These are phyloP conservation scores for Melastoma candidum DNA, from an alignment of 441 rosid genomes.

Conservation along the genomic window DNA sequence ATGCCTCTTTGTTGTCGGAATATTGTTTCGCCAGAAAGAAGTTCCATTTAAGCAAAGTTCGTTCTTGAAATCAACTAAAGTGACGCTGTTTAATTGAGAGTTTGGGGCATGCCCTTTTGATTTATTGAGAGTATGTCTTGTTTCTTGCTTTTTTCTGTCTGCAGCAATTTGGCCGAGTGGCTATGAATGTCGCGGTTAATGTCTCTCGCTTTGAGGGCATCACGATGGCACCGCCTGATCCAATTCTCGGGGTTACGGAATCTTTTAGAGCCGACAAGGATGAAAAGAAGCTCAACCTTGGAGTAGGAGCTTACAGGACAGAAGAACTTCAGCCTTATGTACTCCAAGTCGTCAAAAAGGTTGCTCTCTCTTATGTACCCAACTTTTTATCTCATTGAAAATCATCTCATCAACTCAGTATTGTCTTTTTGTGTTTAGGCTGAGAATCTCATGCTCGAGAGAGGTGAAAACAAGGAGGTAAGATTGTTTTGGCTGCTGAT, in stretches of 20 bases:
- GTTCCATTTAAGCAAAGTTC: too few relatives aligned
- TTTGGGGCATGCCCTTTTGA: neutral
- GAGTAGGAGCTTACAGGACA: constrained; percentile 92
- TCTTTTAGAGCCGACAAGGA: constrained; percentile 80
- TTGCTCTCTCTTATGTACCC: constrained; percentile 8
- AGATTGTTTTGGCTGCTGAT: constrained; percentile 4
- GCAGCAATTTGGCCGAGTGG: constrained; percentile 49
- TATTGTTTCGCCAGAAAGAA: too few relatives aligned
- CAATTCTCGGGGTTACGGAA: constrained; percentile 95
- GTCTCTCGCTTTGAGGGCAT: constrained; percentile 79
- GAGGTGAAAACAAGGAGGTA: constrained; percentile 96
- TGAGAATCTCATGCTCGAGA: constrained; percentile 78
- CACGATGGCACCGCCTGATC: constrained; percentile 96
- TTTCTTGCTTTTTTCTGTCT: constrained; percentile 11
- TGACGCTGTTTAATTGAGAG: neutral
- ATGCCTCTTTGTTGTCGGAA: too few relatives aligned
- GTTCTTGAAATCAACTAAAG: too few relatives aligned
- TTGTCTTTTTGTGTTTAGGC: constrained; percentile 36
- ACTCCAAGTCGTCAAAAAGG: constrained; percentile 94
- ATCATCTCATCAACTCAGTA: neutral
- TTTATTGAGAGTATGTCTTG: constrained; percentile 5
- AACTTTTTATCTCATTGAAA: neutral
- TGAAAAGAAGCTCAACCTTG: constrained; percentile 89
- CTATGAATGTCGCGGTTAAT: constrained; percentile 53
- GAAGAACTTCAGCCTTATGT: constrained; percentile 96